These are phyloP conservation scores for Corymbia maculata DNA, from an alignment of 345 rosid species.

Conservation along the genomic window DNA sequence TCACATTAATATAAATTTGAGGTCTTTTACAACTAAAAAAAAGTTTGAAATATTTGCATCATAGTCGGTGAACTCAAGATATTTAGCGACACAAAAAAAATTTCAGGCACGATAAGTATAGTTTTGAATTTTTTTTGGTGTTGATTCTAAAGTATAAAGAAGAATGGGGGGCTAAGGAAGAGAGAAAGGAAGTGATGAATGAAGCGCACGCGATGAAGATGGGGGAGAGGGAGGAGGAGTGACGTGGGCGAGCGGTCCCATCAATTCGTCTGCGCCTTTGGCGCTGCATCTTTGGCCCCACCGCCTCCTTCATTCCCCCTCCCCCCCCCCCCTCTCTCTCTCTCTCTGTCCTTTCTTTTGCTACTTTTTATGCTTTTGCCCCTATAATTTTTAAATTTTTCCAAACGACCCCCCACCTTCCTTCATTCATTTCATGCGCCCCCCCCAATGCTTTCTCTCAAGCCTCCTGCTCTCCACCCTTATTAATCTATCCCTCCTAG, in stretches of 20 bases:
- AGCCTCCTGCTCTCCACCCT: background rate
- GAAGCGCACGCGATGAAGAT: background rate
- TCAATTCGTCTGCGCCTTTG: slow-evolving; percentile 18
- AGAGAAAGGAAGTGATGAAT: background rate
- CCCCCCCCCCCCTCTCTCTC: background rate
- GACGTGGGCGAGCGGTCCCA: background rate
- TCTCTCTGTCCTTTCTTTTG: background rate
- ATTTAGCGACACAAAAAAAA: no score
- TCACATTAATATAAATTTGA: background rate
- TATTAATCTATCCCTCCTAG: background rate
- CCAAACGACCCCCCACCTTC: background rate
- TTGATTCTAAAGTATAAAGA: background rate
- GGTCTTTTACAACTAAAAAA: background rate
- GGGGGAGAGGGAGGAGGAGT: background rate
- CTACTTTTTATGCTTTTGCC: background rate
- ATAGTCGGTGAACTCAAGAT: no score
- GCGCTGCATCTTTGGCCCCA: slow-evolving; percentile 13
- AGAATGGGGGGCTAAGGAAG: background rate
- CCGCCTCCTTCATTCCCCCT: background rate
- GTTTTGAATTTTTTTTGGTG: no score
- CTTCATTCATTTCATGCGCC: background rate
- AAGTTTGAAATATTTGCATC: no score
- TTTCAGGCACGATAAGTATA: no score
- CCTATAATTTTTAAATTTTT: background rate
- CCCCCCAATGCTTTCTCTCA: background rate